These are phyloP conservation scores for Paragyromitra xinjiangensis DNA, from an alignment of 495 filamentous ascomycete species.

Conservation along the genomic window DNA sequence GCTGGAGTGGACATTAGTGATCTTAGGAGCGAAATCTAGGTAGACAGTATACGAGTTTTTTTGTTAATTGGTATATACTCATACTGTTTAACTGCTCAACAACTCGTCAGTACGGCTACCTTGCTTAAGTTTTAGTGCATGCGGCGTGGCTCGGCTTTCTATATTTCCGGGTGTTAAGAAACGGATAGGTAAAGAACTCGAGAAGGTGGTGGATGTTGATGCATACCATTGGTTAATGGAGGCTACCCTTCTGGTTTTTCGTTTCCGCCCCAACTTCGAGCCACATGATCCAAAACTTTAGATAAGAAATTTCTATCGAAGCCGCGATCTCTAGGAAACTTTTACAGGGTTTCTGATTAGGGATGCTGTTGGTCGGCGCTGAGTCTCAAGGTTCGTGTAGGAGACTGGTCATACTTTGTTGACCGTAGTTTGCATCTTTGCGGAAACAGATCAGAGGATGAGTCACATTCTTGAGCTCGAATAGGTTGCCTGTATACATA, in stretches of 20 bases:
- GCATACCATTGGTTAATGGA: conserved; percentile 14
- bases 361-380: not conserved
- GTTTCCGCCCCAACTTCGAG: not conserved
- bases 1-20: not conserved
- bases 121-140: not conserved
- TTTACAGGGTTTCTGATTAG: not conserved
- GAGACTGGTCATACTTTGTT: not conserved
- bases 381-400: not conserved
- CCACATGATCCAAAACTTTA: not conserved
- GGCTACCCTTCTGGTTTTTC: not conserved
- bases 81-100: not conserved
- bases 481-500: not conserved
- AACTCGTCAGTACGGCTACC: not conserved
- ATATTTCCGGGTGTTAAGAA: conserved; percentile 14
- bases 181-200: not conserved
- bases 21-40: not conserved
- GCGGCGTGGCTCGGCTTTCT: not conserved
- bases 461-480: not conserved
- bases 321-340: not conserved
- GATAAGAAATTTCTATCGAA: not conserved
- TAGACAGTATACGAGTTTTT: not conserved
- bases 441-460: not conserved
- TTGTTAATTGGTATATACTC: not conserved
- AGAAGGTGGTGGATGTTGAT: not conserved
- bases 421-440: not conserved